Conservation (phyloP, 1,284 basidiomycete species). For the Tausonia pullulans region DNA sequence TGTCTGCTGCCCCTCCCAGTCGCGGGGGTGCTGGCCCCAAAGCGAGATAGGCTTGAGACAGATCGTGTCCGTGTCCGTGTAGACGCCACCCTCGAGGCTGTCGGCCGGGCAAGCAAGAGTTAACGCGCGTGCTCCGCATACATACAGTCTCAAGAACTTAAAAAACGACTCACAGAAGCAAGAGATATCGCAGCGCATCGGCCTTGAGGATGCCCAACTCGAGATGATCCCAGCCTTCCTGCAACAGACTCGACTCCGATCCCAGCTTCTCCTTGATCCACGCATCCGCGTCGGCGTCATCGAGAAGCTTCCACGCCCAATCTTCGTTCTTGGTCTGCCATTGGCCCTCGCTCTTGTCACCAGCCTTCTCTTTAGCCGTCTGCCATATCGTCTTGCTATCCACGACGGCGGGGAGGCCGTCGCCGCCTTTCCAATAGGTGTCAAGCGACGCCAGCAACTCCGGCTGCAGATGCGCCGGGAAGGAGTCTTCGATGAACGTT, state of each 20-base stretch:
- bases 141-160: neutral
- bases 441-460: neutral
- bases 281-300: slow-evolving; percentile 26
- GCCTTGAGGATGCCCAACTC: slow-evolving; percentile 32
- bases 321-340: slow-evolving; percentile 29
- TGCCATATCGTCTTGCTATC: slow-evolving; percentile 29
- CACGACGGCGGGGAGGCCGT: slow-evolving; percentile 17
- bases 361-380: slow-evolving; percentile 28
- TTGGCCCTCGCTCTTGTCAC: neutral
- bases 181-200: slow-evolving; percentile 33
- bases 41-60: slow-evolving; percentile 26
- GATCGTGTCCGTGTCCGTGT: slow-evolving; percentile 34
- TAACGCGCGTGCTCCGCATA: neutral
- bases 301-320: slow-evolving; percentile 30
- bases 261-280: slow-evolving; percentile 22
- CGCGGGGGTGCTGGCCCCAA: slow-evolving; percentile 29
- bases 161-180: slow-evolving; percentile 21
- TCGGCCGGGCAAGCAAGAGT: neutral
- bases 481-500: neutral
- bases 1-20: slow-evolving; percentile 6
- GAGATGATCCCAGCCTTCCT: slow-evolving; percentile 27
- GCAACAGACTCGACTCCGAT: too few relatives aligned
- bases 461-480: neutral
- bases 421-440: neutral
- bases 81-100: slow-evolving; percentile 32